Evolutionary conservation across 163 green algal species (phyloP).

Genomic region (Scenedesmus sp.): DNA sequence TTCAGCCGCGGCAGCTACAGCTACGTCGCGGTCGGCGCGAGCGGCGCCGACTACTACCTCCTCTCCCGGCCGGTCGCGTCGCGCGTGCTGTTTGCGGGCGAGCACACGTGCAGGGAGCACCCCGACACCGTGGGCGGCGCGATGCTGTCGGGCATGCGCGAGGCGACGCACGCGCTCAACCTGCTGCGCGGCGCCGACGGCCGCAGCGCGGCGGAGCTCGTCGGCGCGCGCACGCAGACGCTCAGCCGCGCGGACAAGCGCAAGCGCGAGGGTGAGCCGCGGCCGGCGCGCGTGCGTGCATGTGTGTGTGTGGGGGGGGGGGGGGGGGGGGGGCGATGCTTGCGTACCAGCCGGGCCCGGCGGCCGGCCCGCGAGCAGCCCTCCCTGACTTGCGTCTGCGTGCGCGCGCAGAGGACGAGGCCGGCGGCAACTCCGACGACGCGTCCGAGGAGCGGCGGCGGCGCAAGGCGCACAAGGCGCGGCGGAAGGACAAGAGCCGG

Average conservation of each 20-base stretch:
- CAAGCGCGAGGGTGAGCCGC: slow-evolving; percentile 26
- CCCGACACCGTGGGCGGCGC: slow-evolving; percentile 90
- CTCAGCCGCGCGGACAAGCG: slow-evolving; percentile 9
- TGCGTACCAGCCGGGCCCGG: no score
- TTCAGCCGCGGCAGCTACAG: slow-evolving; percentile 77
- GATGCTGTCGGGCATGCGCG: slow-evolving; percentile 73
- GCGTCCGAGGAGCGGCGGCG: neutral
- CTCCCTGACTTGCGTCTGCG: neutral
- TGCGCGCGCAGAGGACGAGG: neutral
- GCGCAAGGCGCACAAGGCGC: neutral
- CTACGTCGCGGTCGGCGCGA: slow-evolving; percentile 73
- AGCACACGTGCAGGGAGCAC: slow-evolving; percentile 87
- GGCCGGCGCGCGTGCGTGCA: no score
- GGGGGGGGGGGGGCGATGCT: no score
- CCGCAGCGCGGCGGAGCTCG: neutral
- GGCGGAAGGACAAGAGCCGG: slow-evolving; percentile 5
- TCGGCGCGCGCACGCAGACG: slow-evolving; percentile 21
- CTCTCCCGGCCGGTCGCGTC: slow-evolving; percentile 70
- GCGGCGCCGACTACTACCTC: slow-evolving; percentile 79
- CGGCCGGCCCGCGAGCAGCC: no score
- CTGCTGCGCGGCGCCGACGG: slow-evolving; percentile 43
- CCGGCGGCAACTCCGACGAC: neutral
- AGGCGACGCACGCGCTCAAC: slow-evolving; percentile 70
- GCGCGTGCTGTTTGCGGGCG: slow-evolving; percentile 60
- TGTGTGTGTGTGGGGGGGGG: no score